A percentile compares a stretch with the other conserved stretches of the same genome.
Evolutionary conservation across 2,329 filamentous ascomycete genomes (phyloP).

Genomic region (Neonectria ditissima): DNA sequence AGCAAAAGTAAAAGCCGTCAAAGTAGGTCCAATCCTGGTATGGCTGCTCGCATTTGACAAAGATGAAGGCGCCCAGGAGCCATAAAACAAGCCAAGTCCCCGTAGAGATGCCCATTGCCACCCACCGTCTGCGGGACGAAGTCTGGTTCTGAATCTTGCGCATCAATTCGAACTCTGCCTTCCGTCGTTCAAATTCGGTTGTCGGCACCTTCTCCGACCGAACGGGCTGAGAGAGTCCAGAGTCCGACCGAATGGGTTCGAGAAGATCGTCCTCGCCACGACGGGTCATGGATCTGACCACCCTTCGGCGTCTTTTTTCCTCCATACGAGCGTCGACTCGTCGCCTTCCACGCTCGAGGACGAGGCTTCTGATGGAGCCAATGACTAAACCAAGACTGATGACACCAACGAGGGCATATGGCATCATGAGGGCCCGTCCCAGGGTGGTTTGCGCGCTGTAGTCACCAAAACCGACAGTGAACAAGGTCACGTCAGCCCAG

Average conservation of each 20-base stretch:
- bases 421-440: constrained; percentile 79
- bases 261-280: constrained; percentile 62
- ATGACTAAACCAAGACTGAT: constrained; percentile 88
- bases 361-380: constrained; percentile 77
- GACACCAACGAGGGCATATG: constrained; percentile 85
- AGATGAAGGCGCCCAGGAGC: constrained; percentile 83
- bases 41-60: constrained; percentile 64
- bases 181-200: constrained; percentile 70
- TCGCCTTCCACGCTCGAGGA: constrained; percentile 67
- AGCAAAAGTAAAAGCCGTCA: constrained; percentile 85
- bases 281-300: constrained; percentile 59
- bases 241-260: constrained; percentile 56
- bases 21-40: constrained; percentile 80
- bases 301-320: constrained; percentile 66
- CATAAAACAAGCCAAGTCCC: constrained; percentile 79
- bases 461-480: constrained; percentile 75
- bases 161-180: constrained; percentile 83
- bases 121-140: constrained; percentile 77
- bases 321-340: constrained; percentile 68
- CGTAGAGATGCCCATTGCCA: constrained; percentile 75
- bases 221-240: constrained; percentile 14
- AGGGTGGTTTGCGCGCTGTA: constrained; percentile 61
- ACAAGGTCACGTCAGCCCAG: constrained; percentile 79
- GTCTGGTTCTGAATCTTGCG: constrained; percentile 79
- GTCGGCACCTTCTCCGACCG: constrained; percentile 31